Conservation (phyloP, 768 basidiomycete species). For the Phanerochaete sordida region DNA sequence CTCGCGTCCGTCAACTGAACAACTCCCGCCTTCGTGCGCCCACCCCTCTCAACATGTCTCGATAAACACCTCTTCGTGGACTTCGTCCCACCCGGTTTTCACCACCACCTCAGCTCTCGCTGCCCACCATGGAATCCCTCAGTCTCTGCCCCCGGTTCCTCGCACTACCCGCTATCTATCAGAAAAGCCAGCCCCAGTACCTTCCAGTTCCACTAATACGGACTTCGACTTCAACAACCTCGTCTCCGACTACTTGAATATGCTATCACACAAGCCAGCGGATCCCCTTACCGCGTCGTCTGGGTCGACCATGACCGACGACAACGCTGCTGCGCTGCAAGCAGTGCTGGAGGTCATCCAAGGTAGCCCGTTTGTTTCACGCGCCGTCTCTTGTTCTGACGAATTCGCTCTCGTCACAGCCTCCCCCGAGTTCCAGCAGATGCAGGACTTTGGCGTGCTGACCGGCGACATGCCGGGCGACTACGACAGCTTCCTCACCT, state of each 20-base stretch:
- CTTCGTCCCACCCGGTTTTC: slow-evolving; percentile 58
- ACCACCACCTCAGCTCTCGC: slow-evolving; percentile 63
- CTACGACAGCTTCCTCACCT: slow-evolving; percentile 34
- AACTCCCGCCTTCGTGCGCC: slow-evolving; percentile 49
- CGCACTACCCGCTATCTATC: slow-evolving; percentile 48
- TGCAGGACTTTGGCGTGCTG: slow-evolving; percentile 27
- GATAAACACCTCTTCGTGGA: slow-evolving; percentile 63
- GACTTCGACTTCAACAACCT: slow-evolving; percentile 47
- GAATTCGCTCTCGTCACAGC: slow-evolving; percentile 17
- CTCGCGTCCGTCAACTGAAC: slow-evolving; percentile 32
- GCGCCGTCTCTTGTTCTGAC: slow-evolving; percentile 5
- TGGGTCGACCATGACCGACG: slow-evolving; percentile 13
- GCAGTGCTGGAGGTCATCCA: slow-evolving; percentile 37
- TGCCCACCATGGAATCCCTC: slow-evolving; percentile 77
- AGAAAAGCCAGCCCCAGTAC: slow-evolving; percentile 30
- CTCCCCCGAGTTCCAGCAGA: slow-evolving; percentile 36
- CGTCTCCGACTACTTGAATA: slow-evolving; percentile 62
- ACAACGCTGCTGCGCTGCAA: slow-evolving; percentile 27
- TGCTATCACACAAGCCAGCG: slow-evolving; percentile 44
- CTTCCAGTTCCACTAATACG: slow-evolving; percentile 26
- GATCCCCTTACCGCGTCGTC: slow-evolving; percentile 16
- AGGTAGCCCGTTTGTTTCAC: slow-evolving; percentile 23
- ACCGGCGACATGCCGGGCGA: slow-evolving; percentile 25
- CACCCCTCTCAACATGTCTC: slow-evolving; percentile 50
- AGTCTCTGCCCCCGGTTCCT: slow-evolving; percentile 65